Evolutionary conservation across 768 basidiomycete species (phyloP), one percentile per base, ranked within the genome.

Genomic region (Boletus rubropictus): DNA sequence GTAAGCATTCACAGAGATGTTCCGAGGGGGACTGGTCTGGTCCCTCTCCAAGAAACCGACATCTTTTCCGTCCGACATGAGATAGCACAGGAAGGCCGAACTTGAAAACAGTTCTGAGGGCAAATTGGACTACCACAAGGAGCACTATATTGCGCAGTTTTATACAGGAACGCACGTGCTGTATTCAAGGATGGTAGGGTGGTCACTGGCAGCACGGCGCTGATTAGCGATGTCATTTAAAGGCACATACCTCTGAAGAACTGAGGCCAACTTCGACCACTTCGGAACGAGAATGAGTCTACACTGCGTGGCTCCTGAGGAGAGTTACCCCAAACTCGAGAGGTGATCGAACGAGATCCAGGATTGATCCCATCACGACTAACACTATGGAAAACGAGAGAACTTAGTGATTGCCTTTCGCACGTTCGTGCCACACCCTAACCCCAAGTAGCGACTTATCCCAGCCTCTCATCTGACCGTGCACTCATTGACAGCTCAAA

Each of bases 101-200:
- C 14, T 41, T 32, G 41, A 33, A 8, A 44, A 31, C 8, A 49
- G 29, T 14, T 31, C 29, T 31, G 34, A 24, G 24, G 35, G 24
- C 5, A 24, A 32, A 24, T 15, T 14, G 24, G 28, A 31, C 40
- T n/a, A 20, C 2, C 33, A 25, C 25, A 36, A 8, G 44, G 32
- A 29, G 25, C 25, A 18, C 29, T 10, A 12, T 10, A 12, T 5
- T 5, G 7, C 17, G 10, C 7, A 17, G 39, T 41, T 64, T 66
- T 66, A 66, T 62, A 61, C 21, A 34, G 36, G 39, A 38, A 50
- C 38, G 31, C 64, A 66, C 62, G 62, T 62, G 62, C 34, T 31
- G 10, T 25, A 4, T 33, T 32, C 17, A 24, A 36, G 33, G 35
- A 42, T 21, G 33, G 39, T 52, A 43, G 36, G 48, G 28, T 36